These are phyloP conservation scores for Daldinia grandis DNA, from an alignment of 495 filamentous ascomycete genomes.

Conservation along the genomic window DNA sequence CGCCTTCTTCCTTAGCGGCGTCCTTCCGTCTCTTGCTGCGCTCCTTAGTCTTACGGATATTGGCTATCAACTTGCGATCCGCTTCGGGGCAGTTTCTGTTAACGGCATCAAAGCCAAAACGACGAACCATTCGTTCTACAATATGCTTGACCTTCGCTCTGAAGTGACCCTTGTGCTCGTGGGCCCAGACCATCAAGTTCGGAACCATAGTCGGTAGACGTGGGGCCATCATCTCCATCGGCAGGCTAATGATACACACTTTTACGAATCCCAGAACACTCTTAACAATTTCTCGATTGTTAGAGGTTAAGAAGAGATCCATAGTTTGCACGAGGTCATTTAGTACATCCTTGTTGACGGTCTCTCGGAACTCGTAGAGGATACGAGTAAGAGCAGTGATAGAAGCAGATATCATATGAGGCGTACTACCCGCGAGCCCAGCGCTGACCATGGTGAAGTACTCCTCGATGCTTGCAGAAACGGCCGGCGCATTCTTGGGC, in stretches of 20 bases:
- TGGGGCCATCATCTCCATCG: constrained; percentile 75
- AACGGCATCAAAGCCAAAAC: constrained; percentile 83
- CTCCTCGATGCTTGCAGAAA: constrained; percentile 82
- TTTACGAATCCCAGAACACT: constrained; percentile 95
- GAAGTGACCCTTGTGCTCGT: constrained; percentile 97
- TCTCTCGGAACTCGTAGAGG: constrained; percentile 84
- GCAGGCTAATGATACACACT: constrained; percentile 87
- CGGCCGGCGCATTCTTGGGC: constrained; percentile 78
- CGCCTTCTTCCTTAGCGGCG: constrained; percentile 61
- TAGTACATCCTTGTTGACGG: constrained; percentile 63
- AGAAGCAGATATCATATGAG: constrained; percentile 94
- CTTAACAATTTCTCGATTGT: constrained; percentile 94
- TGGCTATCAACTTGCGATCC: constrained; percentile 87
- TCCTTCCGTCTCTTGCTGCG: constrained; percentile 85
- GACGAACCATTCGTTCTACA: constrained; percentile 87
- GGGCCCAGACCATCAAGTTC: constrained; percentile 93
- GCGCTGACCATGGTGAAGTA: constrained; percentile 99
- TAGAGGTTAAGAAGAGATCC: constrained; percentile 91
- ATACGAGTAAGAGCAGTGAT: constrained; percentile 92
- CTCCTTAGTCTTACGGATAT: constrained; percentile 93
- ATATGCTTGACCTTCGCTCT: constrained; percentile 97
- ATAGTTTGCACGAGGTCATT: constrained; percentile 88
- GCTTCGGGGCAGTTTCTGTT: constrained; percentile 80
- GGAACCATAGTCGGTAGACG: constrained; percentile 78
- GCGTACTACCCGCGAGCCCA: constrained; percentile 86